Evolutionary conservation across 306 rosid species (phyloP).

Genomic region (Clitoria ternatea): DNA sequence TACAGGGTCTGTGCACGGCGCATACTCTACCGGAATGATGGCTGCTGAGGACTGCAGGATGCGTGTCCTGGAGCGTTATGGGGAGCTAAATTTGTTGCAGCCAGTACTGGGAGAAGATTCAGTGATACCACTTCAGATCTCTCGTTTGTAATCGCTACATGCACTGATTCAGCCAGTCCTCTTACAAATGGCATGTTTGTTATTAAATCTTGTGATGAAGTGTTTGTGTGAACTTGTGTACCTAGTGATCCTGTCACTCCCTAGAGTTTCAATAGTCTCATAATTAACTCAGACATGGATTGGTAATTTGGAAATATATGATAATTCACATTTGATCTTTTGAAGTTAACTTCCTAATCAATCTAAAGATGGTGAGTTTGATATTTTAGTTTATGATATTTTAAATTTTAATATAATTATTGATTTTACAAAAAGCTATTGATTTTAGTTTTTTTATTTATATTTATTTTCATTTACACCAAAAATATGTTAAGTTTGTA

Average conservation of each 20-base stretch:
- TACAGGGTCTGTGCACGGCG: constrained; percentile 97
- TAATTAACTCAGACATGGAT: neutral
- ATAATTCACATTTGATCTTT: neutral
- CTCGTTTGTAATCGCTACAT: constrained; percentile 59
- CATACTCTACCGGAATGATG: constrained; percentile 82
- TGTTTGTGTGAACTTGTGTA: neutral
- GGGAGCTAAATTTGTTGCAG: constrained; percentile 78
- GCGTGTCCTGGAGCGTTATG: constrained; percentile 94
- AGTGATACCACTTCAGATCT: constrained; percentile 72
- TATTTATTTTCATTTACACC: too few relatives aligned
- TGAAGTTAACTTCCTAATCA: too few relatives aligned
- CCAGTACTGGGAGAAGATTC: constrained; percentile 75
- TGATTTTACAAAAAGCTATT: too few relatives aligned
- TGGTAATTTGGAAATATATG: neutral
- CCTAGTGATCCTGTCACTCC: neutral
- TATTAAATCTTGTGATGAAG: constrained; percentile 11
- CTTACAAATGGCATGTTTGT: neutral
- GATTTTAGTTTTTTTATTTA: too few relatives aligned
- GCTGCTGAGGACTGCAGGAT: constrained; percentile 98
- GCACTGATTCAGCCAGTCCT: neutral
- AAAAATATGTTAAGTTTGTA: too few relatives aligned
- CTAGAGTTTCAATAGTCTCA: neutral
- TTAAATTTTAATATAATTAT: too few relatives aligned
- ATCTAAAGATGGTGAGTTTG: too few relatives aligned
- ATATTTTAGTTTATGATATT: too few relatives aligned